Evolutionary conservation across 768 basidiomycete genomes (phyloP).

Genomic region (Terana coerulea): DNA sequence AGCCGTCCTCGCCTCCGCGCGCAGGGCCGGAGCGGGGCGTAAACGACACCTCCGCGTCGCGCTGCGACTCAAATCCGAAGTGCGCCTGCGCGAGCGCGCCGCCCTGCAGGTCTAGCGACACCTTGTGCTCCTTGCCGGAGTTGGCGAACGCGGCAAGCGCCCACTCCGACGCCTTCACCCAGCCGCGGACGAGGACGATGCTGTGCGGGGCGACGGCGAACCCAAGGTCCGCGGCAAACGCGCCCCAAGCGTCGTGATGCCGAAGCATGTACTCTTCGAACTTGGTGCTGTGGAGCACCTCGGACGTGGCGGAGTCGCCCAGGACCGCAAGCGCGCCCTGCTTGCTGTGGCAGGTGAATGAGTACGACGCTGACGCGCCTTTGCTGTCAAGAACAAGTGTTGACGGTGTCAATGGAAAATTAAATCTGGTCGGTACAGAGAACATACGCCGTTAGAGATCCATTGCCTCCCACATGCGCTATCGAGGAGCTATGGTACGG

Average conservation of each 20-base stretch:
- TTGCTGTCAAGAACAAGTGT: too few relatives aligned
- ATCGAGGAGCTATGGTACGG: background rate
- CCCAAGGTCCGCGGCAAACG: background rate
- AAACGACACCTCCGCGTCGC: background rate
- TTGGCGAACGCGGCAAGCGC: background rate
- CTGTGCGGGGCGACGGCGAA: background rate
- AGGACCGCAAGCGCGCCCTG: background rate
- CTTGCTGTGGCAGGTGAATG: constrained; percentile 7
- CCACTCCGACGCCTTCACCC: background rate
- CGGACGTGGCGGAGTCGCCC: background rate
- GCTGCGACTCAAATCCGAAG: background rate
- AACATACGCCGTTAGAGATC: too few relatives aligned
- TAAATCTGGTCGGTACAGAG: too few relatives aligned
- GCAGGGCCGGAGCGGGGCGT: background rate
- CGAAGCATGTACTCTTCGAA: background rate
- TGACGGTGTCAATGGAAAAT: too few relatives aligned
- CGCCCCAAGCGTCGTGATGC: background rate
- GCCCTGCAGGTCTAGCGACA: background rate
- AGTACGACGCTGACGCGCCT: background rate
- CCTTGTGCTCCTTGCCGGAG: background rate
- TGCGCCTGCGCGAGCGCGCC: background rate
- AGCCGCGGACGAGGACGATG: background rate
- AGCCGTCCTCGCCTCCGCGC: background rate
- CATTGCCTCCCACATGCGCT: background rate
- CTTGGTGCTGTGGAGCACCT: background rate